phyloP scores from a whole-genome alignment of 495 filamentous ascomycete species.

The Umbilicaria muhlenbergii region DNA sequence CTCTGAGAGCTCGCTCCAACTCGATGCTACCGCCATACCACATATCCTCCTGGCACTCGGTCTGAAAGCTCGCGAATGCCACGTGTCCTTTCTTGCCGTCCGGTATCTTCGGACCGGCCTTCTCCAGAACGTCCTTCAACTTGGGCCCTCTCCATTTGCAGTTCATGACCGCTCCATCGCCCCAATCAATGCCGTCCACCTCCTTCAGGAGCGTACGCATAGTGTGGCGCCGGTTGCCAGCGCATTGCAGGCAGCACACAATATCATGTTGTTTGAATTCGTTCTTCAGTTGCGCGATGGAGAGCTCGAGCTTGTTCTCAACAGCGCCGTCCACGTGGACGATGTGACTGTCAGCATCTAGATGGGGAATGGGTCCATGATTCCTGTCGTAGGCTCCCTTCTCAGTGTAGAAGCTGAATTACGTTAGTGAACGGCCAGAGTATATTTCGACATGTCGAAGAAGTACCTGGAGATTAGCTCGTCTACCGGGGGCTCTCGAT shows the following conservation, averaged over 20 bases:
- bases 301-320: constrained; percentile 16
- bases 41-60: constrained; percentile 33
- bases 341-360: constrained; percentile 23
- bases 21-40: constrained; percentile 41
- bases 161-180: constrained; percentile 48
- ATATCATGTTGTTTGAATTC: constrained; percentile 38
- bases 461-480: constrained; percentile 22
- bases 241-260: constrained; percentile 42
- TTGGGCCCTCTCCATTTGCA: constrained; percentile 40
- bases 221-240: constrained; percentile 47
- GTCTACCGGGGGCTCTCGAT: constrained; percentile 27
- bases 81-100: constrained; percentile 23
- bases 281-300: constrained; percentile 22
- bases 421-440: background rate
- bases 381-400: constrained; percentile 33
- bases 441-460: background rate
- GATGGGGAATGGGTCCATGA: constrained; percentile 34
- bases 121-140: constrained; percentile 34
- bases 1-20: constrained; percentile 29
- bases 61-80: constrained; percentile 36
- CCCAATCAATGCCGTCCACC: constrained; percentile 48
- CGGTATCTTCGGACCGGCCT: constrained; percentile 20
- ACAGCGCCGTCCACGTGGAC: constrained; percentile 29
- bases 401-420: constrained; percentile 26
- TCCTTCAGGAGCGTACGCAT: constrained; percentile 48